These are phyloP conservation scores for Peniophora sp. DNA, from an alignment of 1,284 basidiomycete genomes.

Conservation along the genomic window DNA sequence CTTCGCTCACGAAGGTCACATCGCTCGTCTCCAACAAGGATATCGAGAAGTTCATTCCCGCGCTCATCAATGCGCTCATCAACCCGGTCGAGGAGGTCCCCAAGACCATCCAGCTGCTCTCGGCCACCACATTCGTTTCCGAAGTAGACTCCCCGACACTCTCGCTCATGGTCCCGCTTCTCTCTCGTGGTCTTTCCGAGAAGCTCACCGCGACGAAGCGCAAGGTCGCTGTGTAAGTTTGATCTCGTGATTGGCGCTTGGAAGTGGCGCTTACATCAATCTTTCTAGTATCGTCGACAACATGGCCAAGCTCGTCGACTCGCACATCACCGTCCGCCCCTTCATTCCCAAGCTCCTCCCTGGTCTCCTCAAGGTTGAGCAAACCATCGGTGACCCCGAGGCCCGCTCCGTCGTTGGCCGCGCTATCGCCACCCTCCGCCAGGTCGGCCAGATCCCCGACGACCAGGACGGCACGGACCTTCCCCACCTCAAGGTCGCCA, in stretches of 20 bases:
- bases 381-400: slow-evolving; percentile 90
- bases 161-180: slow-evolving; percentile 97
- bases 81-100: slow-evolving; percentile 99
- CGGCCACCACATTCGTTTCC: slow-evolving; percentile 99
- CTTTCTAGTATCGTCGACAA: slow-evolving; percentile 90
- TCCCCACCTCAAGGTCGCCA: slow-evolving; percentile 72
- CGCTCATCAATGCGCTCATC: slow-evolving; percentile 94
- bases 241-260: slow-evolving; percentile 35
- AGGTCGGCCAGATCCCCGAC: slow-evolving; percentile 82
- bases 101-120: slow-evolving; percentile 92
- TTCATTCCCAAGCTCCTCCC: slow-evolving; percentile 95
- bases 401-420: slow-evolving; percentile 84
- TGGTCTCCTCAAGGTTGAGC: slow-evolving; percentile 89
- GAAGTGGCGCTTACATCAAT: slow-evolving; percentile 8
- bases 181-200: slow-evolving; percentile 93
- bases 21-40: slow-evolving; percentile 99
- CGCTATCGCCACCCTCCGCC: slow-evolving; percentile 89
- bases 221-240: slow-evolving; percentile 85
- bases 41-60: slow-evolving; percentile 97
- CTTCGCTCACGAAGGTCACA: slow-evolving; percentile 89
- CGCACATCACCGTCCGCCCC: slow-evolving; percentile 88
- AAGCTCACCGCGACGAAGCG: slow-evolving; percentile 94
- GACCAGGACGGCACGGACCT: slow-evolving; percentile 81
- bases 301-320: slow-evolving; percentile 98
- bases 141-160: slow-evolving; percentile 99